Evolutionary conservation across 108 stramenopile genomes (phyloP).

Genomic region (Nitzschia sp.): DNA sequence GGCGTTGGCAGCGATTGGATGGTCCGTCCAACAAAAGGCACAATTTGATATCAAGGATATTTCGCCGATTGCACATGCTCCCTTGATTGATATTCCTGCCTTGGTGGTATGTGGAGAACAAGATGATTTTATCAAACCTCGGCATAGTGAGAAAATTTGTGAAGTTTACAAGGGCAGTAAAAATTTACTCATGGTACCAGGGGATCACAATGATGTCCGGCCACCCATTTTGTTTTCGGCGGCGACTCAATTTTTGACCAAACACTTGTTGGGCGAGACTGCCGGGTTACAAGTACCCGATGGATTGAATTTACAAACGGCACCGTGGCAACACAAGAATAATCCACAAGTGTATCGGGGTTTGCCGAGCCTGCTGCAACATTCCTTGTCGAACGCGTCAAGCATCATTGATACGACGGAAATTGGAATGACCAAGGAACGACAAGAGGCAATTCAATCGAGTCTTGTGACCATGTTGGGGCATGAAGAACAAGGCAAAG

Average conservation of each 20-base stretch:
- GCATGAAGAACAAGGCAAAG: constrained; percentile 1
- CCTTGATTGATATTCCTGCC: constrained; percentile 82
- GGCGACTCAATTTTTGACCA: constrained; percentile 80
- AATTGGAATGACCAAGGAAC: constrained; percentile 73
- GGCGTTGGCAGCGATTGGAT: constrained; percentile 79
- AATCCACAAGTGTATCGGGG: constrained; percentile 7
- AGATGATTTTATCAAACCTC: constrained; percentile 87
- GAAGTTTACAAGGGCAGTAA: constrained; percentile 81
- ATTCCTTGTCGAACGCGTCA: not conserved
- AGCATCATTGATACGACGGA: constrained; percentile 25
- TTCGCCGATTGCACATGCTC: constrained; percentile 79
- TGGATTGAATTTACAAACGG: constrained; percentile 29
- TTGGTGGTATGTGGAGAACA: constrained; percentile 86
- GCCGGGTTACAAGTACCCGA: constrained; percentile 54
- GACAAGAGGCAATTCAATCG: constrained; percentile 74
- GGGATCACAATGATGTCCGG: constrained; percentile 90
- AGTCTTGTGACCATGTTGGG: constrained; percentile 71
- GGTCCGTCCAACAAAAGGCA: constrained; percentile 76
- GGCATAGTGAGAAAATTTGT: constrained; percentile 71
- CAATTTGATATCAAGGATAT: constrained; percentile 84
- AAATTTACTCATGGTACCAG: constrained; percentile 89
- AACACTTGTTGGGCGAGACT: constrained; percentile 48
- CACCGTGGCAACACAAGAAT: constrained; percentile 22
- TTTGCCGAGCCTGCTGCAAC: constrained; percentile 6
- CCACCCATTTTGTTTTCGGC: constrained; percentile 87